Conservation (phyloP, 345 rosid species). For the Aquilaria yunnanensis region DNA sequence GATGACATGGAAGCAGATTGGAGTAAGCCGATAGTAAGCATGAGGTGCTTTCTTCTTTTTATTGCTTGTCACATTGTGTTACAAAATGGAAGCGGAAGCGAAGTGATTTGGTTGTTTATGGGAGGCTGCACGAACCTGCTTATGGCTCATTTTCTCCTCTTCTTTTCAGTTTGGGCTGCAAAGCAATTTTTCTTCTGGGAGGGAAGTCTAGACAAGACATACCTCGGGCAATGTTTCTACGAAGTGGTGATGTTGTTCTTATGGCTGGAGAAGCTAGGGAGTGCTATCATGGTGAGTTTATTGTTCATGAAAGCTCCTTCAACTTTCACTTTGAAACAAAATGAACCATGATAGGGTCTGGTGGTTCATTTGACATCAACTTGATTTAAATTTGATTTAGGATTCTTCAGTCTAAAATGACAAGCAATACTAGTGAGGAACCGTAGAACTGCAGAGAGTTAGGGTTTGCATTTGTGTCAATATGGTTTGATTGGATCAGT, state of each 20-base stretch:
- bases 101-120: too few species aligned
- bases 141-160: slow-evolving; percentile 1
- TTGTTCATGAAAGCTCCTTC: background rate
- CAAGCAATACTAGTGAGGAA: background rate
- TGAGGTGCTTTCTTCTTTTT: slow-evolving; percentile 45
- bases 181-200: slow-evolving; percentile 90
- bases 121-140: background rate
- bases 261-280: slow-evolving; percentile 97
- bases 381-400: background rate
- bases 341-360: too few species aligned
- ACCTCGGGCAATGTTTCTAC: slow-evolving; percentile 86
- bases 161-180: slow-evolving; percentile 78
- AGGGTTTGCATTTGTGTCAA: background rate
- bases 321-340: too few species aligned
- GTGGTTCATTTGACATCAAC: background rate
- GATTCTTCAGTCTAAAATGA: background rate
- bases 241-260: slow-evolving; percentile 88
- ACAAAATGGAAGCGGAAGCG: background rate
- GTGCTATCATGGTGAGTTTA: slow-evolving; percentile 74
- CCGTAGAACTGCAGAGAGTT: too few species aligned
- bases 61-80: background rate
- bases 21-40: slow-evolving; percentile 92
- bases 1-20: slow-evolving; percentile 98
- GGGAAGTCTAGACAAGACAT: slow-evolving; percentile 75
- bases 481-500: background rate